Evolutionary conservation across 306 rosid genomes (phyloP).

Genomic region (Sicyos baderoa): DNA sequence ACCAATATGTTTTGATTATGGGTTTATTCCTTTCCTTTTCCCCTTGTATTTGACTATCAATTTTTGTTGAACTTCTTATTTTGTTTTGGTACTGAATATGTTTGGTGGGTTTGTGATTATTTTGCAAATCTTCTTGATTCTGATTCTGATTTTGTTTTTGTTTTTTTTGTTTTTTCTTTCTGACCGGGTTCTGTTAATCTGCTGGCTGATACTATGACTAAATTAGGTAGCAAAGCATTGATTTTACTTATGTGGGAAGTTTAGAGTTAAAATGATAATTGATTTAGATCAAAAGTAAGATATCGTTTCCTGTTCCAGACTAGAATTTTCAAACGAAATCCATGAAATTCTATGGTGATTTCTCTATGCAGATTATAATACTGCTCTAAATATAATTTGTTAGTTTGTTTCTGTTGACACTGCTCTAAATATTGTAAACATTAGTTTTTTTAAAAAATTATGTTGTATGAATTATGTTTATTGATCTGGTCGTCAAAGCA

Average conservation of each 20-base stretch:
- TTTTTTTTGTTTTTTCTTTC: slow-evolving; percentile 12
- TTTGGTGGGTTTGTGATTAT: not conserved
- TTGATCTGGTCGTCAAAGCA: too few relatives aligned
- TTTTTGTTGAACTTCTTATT: not conserved
- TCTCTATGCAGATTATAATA: not conserved
- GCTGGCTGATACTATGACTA: not conserved
- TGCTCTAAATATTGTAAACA: too few relatives aligned
- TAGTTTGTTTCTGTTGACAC: too few relatives aligned
- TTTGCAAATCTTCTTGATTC: not conserved
- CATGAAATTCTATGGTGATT: not conserved
- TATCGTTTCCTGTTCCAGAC: not conserved
- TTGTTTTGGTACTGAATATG: not conserved
- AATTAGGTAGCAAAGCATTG: not conserved
- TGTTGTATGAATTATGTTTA: too few relatives aligned
- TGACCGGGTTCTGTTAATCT: not conserved
- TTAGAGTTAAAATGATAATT: not conserved
- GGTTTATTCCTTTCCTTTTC: not conserved
- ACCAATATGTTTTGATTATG: not conserved
- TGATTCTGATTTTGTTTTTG: too few relatives aligned
- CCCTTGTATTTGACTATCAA: slow-evolving; percentile 10
- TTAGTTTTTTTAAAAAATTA: too few relatives aligned
- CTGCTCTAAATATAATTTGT: not conserved
- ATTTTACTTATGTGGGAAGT: not conserved
- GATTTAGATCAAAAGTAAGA: not conserved
- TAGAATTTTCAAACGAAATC: not conserved